Evolutionary conservation across 306 rosid species (phyloP).

Genomic region (Hylodesmum podocarpum): DNA sequence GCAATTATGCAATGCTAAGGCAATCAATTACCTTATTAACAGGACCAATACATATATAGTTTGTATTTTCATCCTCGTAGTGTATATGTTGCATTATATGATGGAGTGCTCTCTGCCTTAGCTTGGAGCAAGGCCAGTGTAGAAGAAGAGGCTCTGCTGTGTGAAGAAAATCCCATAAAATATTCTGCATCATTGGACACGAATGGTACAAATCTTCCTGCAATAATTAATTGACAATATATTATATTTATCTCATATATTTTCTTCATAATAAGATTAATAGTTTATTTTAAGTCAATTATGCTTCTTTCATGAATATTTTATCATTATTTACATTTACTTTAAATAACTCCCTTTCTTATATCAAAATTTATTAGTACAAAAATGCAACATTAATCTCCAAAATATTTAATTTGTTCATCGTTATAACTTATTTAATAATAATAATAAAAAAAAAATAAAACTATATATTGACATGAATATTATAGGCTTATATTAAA

Average conservation of each 20-base stretch:
- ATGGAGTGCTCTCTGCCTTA: constrained; percentile 57
- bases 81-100: constrained; percentile 66
- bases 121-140: constrained; percentile 63
- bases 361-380: background rate
- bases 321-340: background rate
- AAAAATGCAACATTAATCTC: background rate
- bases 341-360: background rate
- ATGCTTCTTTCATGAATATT: background rate
- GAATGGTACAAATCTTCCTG: constrained; percentile 70
- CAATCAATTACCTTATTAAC: constrained; percentile 51
- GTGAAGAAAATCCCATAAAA: constrained; percentile 57
- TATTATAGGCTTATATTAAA: background rate
- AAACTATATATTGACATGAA: background rate
- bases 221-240: background rate
- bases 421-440: background rate
- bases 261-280: background rate
- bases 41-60: constrained; percentile 70
- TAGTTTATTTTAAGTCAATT: background rate
- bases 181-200: constrained; percentile 46
- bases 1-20: background rate
- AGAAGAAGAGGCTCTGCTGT: constrained; percentile 60
- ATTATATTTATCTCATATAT: background rate
- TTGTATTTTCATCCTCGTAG: constrained; percentile 63
- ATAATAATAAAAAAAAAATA: no score
- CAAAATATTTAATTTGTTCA: background rate